These are phyloP conservation scores for Bothriochloa decipiens DNA, from an alignment of 176 grass and related monocot species.

Conservation along the genomic window DNA sequence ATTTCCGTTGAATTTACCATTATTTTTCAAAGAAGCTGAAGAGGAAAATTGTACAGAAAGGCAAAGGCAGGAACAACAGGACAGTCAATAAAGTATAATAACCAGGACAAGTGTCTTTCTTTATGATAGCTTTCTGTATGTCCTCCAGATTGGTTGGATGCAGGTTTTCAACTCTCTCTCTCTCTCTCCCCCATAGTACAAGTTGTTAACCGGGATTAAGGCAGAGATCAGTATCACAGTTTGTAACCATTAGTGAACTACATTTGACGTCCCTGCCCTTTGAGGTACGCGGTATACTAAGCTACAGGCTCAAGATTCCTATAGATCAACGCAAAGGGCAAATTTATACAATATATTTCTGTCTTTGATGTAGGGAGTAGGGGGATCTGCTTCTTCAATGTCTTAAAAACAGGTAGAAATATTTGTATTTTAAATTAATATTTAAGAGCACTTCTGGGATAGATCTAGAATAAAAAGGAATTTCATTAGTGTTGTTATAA, in stretches of 20 bases:
- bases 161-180: too few relatives aligned
- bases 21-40: too few relatives aligned
- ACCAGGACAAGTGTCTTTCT: too few relatives aligned
- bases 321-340: not conserved
- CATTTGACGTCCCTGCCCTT: constrained; percentile 42
- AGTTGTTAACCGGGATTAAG: constrained; percentile 7
- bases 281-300: not conserved
- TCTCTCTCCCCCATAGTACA: not conserved
- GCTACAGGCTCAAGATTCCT: not conserved
- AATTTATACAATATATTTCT: not conserved
- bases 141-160: too few relatives aligned
- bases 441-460: not conserved
- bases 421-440: not conserved
- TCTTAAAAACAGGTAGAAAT: not conserved
- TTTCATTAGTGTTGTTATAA: too few relatives aligned
- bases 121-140: too few relatives aligned
- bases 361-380: not conserved
- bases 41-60: too few relatives aligned
- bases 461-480: too few relatives aligned
- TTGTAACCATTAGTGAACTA: constrained; percentile 32
- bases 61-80: too few relatives aligned
- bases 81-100: too few relatives aligned
- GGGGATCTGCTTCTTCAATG: not conserved
- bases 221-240: not conserved
- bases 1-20: too few relatives aligned